Evolutionary conservation across 495 filamentous ascomycete genomes (phyloP), one percentile per base, ranked within the genome.

Genomic region (Thermothielavioides terrestris): DNA sequence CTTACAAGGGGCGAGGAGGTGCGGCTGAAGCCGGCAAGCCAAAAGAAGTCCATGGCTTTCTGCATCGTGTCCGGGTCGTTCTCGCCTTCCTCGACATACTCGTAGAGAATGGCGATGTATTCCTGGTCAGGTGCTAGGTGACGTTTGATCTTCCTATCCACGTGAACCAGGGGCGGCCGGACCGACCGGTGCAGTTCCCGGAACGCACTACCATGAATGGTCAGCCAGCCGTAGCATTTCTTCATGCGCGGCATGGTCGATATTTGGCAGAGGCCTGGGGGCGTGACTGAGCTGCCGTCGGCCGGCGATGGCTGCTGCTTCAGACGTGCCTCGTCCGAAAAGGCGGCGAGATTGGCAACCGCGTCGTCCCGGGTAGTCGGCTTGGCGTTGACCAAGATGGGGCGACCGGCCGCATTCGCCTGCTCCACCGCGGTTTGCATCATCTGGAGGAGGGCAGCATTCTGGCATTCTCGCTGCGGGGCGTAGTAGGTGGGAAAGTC

Each of bases 401-500:
- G 22, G 17, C 32, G n/a, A 26, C 14, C 18, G 32, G 8, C 31
- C 10, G 32, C 32, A 4, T 4, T 23, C 1, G 31, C 44, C 32
- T 47, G 14, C 22, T 37, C 32, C n/a, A 37, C 22, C 2, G 44
- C 44, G 0, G 32, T 30, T 7, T 38, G 14, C 32, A 47, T 47
- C 44, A 38, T 47, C n/a, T 47, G 44, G 8, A 47, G 34, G 15
- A 47, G 44, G 22, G 44, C 44, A 23, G 32, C 44, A 30, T 28
- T 37, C 23, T 48, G 45, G 45, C 34, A 48, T 23, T 48, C 45
- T 18, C 44, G 32, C 35, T 39, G 34, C 1, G 35, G 25, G 6
- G 45, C 45, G 17, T 21, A 48, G 45, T 38, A 48, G 17, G 17
- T 7, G 8, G 10, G 14, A 11, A 39, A 31, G 4, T 28, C 35